Base-by-base conservation (phyloP, 2,329 filamentous ascomycete species). In the Xylaria sp. region DNA sequence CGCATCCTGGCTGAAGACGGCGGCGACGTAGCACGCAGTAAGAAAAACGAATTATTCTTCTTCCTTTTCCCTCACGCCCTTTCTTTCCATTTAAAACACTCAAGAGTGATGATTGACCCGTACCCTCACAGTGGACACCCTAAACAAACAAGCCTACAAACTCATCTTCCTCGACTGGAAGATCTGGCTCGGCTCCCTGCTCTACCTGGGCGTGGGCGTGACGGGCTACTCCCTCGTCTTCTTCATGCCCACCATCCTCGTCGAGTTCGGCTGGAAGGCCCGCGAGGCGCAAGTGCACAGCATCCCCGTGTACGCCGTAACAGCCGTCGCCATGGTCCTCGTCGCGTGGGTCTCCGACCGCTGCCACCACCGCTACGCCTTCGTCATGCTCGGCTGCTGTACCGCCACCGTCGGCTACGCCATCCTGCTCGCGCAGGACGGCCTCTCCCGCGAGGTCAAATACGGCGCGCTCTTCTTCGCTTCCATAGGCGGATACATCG, bases 161-260 rank as follows among this genome's bases (percentile, higher is more conserved):
- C 75, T 74, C n/a, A 80, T 80, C 52, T 63, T 80, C 28, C 70
- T 73, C 41, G 80, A 82, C 74, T 82, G 79, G 76, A 83, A 82
- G 73, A 78, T 81, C 70, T 81, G 79, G 72, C 79, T 79, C 67
- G 81, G 83, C 41, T 80, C 74, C 0, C 8, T 80, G 13, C 54
- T 72, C 5, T 79, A 77, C 64, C 74, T 80, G 54, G 78, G 79
- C 31, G 64, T 78, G 20, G 75, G 77, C 0, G 75, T 76, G 7
- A 77, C 77, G 1, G 77, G 75, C 2, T 80, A 81, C 67, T 75
- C 79, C 18, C 77, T 76, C 7, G 78, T 77, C 20, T 81, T 82
- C 70, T 83, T 82, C 70, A 76, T 83, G 74, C 82, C 82, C 0
- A 82, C 79, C 10, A 83, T 84, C 66, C 77, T 83, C 9, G 73